These are phyloP conservation scores for Coffea eugenioides DNA, from an alignment of 257 asterid genomes.

Conservation along the genomic window DNA sequence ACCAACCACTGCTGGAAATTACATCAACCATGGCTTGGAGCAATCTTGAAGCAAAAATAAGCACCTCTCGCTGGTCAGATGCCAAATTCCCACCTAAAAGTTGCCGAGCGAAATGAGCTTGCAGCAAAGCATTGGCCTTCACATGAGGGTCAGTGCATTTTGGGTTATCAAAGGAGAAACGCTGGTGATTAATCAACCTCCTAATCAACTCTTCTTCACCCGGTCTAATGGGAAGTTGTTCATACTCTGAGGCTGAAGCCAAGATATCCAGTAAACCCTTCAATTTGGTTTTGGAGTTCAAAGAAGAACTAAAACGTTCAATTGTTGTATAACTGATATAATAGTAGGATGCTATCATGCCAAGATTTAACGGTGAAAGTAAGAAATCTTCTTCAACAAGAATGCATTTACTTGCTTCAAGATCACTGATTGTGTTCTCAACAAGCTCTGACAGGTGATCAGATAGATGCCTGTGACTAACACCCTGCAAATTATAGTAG, in stretches of 20 bases:
- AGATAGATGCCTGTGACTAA: slow-evolving; percentile 38
- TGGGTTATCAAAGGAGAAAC: slow-evolving; percentile 37
- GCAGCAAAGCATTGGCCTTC: slow-evolving; percentile 43
- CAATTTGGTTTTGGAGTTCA: slow-evolving; percentile 39
- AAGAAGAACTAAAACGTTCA: slow-evolving; percentile 44
- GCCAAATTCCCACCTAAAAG: slow-evolving; percentile 34
- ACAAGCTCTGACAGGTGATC: slow-evolving; percentile 45
- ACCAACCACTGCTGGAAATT: slow-evolving; percentile 45
- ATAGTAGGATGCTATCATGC: slow-evolving; percentile 46
- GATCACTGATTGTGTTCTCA: slow-evolving; percentile 37
- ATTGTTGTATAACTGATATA: slow-evolving; percentile 46
- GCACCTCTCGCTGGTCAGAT: slow-evolving; percentile 38
- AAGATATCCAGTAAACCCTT: slow-evolving; percentile 41
- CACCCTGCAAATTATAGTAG: slow-evolving; percentile 47
- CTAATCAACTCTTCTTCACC: slow-evolving; percentile 46
- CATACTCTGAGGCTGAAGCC: slow-evolving; percentile 44
- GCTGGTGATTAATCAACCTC: slow-evolving; percentile 39
- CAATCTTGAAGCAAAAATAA: slow-evolving; percentile 32
- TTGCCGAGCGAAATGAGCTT: slow-evolving; percentile 44
- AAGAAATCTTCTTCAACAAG: slow-evolving; percentile 33
- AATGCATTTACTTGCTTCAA: slow-evolving; percentile 42
- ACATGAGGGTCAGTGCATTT: slow-evolving; percentile 37
- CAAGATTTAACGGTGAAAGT: slow-evolving; percentile 39
- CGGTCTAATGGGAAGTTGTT: slow-evolving; percentile 37
- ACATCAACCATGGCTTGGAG: slow-evolving; percentile 50